phyloP scores from a whole-genome alignment of 225 moss, liverwort and hornwort genomes.

The Thuidium tamariscinum region DNA sequence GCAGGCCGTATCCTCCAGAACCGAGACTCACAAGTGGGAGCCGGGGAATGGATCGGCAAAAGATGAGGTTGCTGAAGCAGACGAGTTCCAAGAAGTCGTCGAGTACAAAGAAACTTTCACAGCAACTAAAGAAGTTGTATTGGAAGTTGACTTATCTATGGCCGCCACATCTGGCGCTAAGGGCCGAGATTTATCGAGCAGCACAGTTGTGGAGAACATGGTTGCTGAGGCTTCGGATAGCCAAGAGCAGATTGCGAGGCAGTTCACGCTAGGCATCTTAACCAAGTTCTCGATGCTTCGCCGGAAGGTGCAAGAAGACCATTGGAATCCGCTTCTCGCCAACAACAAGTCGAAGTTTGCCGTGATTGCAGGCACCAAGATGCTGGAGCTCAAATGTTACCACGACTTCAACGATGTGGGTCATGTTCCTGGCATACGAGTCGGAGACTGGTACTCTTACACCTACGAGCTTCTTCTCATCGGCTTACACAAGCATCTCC shows the following conservation, averaged over 20 bases:
- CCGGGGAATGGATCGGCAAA: neutral
- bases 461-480: conserved; percentile 28
- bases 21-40: neutral
- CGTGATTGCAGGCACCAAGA: conserved; percentile 3
- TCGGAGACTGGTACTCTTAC: conserved; percentile 33
- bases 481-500: conserved; percentile 31
- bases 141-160: neutral
- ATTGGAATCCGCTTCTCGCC: neutral
- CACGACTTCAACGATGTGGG: conserved; percentile 24
- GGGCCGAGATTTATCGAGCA: neutral
- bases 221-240: conserved; percentile 10
- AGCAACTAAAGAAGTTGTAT: neutral
- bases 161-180: neutral
- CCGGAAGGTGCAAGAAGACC: neutral
- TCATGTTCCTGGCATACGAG: conserved; percentile 11
- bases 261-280: conserved; percentile 14
- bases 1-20: conserved; percentile 3
- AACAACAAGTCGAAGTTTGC: conserved; percentile 13
- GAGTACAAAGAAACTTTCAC: neutral
- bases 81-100: neutral
- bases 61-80: neutral
- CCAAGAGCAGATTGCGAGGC: conserved; percentile 7
- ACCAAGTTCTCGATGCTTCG: conserved; percentile 14
- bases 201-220: neutral
- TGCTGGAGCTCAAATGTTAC: conserved; percentile 16